A percentile compares a stretch with the other conserved stretches of the same genome.
Evolutionary conservation across 768 basidiomycete species (phyloP).

Genomic region (Flagelloscypha sp.): DNA sequence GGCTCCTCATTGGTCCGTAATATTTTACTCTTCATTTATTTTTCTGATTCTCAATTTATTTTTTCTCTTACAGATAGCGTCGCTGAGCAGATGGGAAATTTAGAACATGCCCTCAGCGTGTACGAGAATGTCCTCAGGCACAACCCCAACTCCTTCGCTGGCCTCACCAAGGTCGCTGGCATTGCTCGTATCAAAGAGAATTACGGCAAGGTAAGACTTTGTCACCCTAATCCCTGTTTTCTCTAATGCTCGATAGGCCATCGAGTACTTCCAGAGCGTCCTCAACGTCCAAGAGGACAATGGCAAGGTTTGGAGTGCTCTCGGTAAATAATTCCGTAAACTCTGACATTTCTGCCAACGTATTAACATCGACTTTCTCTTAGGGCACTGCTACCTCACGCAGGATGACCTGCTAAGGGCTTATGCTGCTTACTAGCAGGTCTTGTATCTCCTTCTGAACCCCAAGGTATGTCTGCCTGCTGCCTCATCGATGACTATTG

Average conservation of each 20-base stretch:
- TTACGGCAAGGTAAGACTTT: conserved; percentile 75
- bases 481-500: conserved; percentile 7
- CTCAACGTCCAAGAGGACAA: conserved; percentile 88
- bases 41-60: conserved; percentile 5
- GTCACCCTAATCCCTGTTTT: conserved; percentile 38
- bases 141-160: conserved; percentile 84
- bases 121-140: conserved; percentile 96
- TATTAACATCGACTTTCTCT: conserved; percentile 12
- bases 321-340: conserved; percentile 46
- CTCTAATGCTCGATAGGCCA: conserved; percentile 52
- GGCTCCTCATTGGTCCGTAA: too few species aligned
- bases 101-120: conserved; percentile 84
- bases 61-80: conserved; percentile 62
- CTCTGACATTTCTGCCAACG: conserved; percentile 14
- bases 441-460: conserved; percentile 89
- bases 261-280: conserved; percentile 94
- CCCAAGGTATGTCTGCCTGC: conserved; percentile 59
- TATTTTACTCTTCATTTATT: conserved; percentile 10
- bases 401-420: conserved; percentile 99
- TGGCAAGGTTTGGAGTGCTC: conserved; percentile 96
- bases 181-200: conserved; percentile 98
- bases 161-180: conserved; percentile 88
- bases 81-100: conserved; percentile 91
- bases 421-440: conserved; percentile 97
- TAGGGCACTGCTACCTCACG: conserved; percentile 97